phyloP scores from a whole-genome alignment of 176 grass and related monocot species.

The Bothriochloa decipiens region DNA sequence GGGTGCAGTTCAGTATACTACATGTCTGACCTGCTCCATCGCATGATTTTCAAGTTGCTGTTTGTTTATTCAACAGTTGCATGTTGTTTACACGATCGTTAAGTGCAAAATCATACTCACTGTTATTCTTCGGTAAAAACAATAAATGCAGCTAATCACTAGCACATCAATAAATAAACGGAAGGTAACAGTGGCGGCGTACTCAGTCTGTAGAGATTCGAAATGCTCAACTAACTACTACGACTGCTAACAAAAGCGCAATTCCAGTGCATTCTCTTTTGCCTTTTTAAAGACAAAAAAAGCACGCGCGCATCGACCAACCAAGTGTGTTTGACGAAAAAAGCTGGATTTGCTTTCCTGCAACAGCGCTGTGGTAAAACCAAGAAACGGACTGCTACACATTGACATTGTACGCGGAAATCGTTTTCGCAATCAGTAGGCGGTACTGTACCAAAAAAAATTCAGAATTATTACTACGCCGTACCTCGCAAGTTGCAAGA shows the following conservation, averaged over 20 bases:
- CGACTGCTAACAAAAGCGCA: conserved; percentile 26
- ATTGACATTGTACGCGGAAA: conserved; percentile 18
- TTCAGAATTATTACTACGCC: background rate
- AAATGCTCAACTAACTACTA: background rate
- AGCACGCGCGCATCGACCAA: conserved; percentile 14
- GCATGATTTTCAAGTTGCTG: background rate
- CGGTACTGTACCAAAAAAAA: background rate
- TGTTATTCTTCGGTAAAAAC: background rate
- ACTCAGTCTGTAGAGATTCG: background rate
- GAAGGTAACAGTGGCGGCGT: background rate
- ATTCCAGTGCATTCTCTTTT: conserved; percentile 29
- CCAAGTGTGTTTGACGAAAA: conserved; percentile 7
- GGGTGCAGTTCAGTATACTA: background rate
- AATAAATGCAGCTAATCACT: background rate
- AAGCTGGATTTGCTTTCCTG: conserved; percentile 28
- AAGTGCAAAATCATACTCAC: background rate
- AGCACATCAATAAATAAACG: background rate
- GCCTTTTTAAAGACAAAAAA: conserved; percentile 11
- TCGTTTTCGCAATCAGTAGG: background rate
- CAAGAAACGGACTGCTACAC: background rate
- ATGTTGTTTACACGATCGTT: background rate
- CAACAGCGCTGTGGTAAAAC: background rate
- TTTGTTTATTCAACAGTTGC: background rate
- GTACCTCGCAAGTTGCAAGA: conserved; percentile 37
- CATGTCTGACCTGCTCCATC: background rate